Evolutionary conservation across 805 yeast genomes (phyloP), one percentile per base, ranked within the genome.

Genomic region (Wickerhamomyces chambardii): DNA sequence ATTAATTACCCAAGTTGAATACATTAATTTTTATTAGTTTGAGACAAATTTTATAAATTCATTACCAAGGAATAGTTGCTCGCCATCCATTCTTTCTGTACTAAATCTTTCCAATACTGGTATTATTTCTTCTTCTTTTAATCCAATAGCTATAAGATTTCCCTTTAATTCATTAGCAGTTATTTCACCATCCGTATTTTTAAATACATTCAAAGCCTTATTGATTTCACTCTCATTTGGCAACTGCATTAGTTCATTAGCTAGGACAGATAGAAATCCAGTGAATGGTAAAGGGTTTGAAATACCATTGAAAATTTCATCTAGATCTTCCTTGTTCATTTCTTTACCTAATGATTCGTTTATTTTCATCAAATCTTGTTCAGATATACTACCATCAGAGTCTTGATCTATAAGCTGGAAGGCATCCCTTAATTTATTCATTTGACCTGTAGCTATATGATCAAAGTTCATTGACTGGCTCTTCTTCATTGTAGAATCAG

Each of bases 351-450:
- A 43, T 10, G 72, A 68, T 29, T 68, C 61, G 41, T 75, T 67
- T 15, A 79, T 64, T 17, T 68, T 63, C 28, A 58, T 61, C 36
- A 89, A 48, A 54, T 84, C 92, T 1, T 63, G 53, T 22, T 56
- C 49, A 1, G 80, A 61, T 30, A 84, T 75, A 5, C 56, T 50
- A 2, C 86, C 85, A 48, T 87, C 94, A 18, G 80, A 76, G 41
- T 89, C 90, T 27, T 81, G 81, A 50, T 89, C 96, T 7, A 89
- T 73, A 45, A 84, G 55, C 21, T 84, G 75, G 55, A 87, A 89
- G 2, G 92, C 77, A 44, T 84, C 82, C 37, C 84, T 68, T 37
- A 83, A 64, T 43, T 72, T 79, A 14, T 73, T 63, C 18, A 84
- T 74, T 48, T 84, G 85, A 25, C 68, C 75, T 36, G 73, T 69